Evolutionary conservation across 345 rosid genomes (phyloP).

Genomic region (Isatis tinctoria): DNA sequence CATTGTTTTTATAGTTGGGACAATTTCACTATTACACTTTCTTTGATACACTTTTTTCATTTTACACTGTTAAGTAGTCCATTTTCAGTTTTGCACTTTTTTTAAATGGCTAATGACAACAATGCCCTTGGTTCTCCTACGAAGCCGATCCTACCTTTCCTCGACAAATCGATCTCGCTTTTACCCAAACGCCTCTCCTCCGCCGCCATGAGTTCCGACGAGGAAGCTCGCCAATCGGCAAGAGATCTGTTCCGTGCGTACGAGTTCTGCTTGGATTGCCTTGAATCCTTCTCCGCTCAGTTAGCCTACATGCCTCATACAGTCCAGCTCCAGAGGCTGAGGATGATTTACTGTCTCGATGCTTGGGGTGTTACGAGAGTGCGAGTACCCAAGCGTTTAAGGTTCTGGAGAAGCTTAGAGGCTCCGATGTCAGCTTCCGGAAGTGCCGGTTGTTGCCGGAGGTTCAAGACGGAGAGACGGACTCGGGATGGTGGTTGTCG

Average conservation of each 20-base stretch:
- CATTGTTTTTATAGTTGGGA: too few relatives aligned
- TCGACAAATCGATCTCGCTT: conserved; percentile 62
- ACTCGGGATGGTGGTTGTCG: conserved; percentile 51
- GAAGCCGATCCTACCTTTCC: conserved; percentile 67
- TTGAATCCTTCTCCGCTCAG: conserved; percentile 64
- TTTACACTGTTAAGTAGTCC: too few relatives aligned
- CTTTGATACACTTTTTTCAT: too few relatives aligned
- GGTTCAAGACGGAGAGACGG: conserved; percentile 35
- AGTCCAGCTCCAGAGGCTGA: conserved; percentile 48
- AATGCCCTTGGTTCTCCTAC: conserved; percentile 75
- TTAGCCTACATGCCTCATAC: conserved; percentile 56
- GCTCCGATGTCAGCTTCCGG: conserved; percentile 17
- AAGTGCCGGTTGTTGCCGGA: conserved; percentile 34
- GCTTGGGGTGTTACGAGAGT: too few relatives aligned
- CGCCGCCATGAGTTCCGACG: background rate
- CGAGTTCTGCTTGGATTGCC: conserved; percentile 60
- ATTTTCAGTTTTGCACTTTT: too few relatives aligned
- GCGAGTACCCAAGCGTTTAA: too few relatives aligned
- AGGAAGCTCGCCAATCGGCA: conserved; percentile 17
- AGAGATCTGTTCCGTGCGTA: conserved; percentile 46
- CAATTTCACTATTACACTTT: too few relatives aligned
- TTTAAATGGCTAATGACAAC: too few relatives aligned
- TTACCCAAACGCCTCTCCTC: conserved; percentile 75
- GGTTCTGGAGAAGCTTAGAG: too few relatives aligned
- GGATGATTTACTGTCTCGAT: conserved; percentile 51